Evolutionary conservation across 1,139 yeast species (phyloP).

Genomic region (Blastobotrys petasosporus): DNA sequence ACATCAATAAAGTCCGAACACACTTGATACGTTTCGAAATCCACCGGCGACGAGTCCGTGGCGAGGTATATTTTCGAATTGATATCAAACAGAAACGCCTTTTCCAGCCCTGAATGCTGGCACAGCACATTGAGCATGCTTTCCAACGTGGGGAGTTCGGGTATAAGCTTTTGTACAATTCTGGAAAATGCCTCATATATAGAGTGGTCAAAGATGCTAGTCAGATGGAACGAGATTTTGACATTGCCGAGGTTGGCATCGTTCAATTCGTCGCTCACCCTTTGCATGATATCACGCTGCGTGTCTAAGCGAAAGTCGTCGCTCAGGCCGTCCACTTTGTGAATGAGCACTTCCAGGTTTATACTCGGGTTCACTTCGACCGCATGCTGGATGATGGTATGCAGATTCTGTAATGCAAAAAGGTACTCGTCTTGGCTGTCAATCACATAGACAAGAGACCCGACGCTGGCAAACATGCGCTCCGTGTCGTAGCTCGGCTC

Average conservation of each 20-base stretch:
- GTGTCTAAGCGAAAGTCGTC: slow-evolving; percentile 94
- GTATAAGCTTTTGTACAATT: slow-evolving; percentile 83
- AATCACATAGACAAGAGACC: slow-evolving; percentile 91
- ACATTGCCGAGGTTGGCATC: slow-evolving; percentile 90
- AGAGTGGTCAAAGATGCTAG: slow-evolving; percentile 92
- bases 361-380: slow-evolving; percentile 78
- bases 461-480: slow-evolving; percentile 70
- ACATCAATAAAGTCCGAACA: slow-evolving; percentile 97
- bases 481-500: slow-evolving; percentile 74
- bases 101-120: slow-evolving; percentile 84
- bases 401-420: slow-evolving; percentile 82
- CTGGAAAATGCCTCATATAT: slow-evolving; percentile 93
- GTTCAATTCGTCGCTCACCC: slow-evolving; percentile 86
- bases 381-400: slow-evolving; percentile 84
- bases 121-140: slow-evolving; percentile 83
- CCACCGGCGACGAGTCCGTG: slow-evolving; percentile 93
- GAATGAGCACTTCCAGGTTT: slow-evolving; percentile 87
- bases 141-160: slow-evolving; percentile 83
- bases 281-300: slow-evolving; percentile 92
- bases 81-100: slow-evolving; percentile 85
- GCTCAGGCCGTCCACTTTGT: slow-evolving; percentile 88
- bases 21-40: slow-evolving; percentile 89
- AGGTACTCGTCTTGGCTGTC: slow-evolving; percentile 89
- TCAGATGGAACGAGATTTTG: slow-evolving; percentile 82
- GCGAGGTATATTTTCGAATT: slow-evolving; percentile 95